Conservation (phyloP, 495 filamentous ascomycete species). For the Xylaria castorea region DNA sequence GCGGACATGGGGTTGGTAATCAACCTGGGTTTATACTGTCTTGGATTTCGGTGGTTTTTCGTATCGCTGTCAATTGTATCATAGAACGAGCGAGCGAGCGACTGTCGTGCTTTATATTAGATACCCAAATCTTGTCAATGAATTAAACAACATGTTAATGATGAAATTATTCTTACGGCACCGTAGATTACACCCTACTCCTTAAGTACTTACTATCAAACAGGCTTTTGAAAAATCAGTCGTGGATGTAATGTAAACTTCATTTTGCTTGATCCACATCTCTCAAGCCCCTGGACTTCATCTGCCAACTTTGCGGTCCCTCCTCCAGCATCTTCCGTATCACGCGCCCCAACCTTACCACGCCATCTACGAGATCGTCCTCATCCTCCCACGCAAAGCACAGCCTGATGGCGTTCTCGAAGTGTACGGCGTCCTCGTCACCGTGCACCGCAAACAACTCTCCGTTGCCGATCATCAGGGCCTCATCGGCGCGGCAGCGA, state of each 20-base stretch:
- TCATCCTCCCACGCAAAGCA: conserved; percentile 81
- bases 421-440: conserved; percentile 56
- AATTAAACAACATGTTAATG: neutral
- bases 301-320: conserved; percentile 15
- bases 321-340: conserved; percentile 36
- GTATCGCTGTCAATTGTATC: conserved; percentile 2
- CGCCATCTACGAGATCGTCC: conserved; percentile 69
- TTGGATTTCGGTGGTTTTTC: neutral
- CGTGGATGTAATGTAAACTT: neutral
- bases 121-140: conserved; percentile 18
- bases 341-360: conserved; percentile 64
- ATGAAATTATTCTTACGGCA: neutral
- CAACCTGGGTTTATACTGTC: neutral
- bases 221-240: neutral
- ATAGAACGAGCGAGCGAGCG: neutral
- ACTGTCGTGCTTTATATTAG: conserved; percentile 18
- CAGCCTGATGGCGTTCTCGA: conserved; percentile 64
- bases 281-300: neutral
- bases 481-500: conserved; percentile 60
- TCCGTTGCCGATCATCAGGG: conserved; percentile 68
- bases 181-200: neutral
- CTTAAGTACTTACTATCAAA: no score
- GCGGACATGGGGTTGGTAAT: conserved; percentile 95
- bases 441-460: conserved; percentile 70
- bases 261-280: conserved; percentile 24